A percentile compares a stretch with the other conserved stretches of the same genome.
Evolutionary conservation across 148 eudicot genomes (phyloP).

Genomic region (Nyssa sinensis): DNA sequence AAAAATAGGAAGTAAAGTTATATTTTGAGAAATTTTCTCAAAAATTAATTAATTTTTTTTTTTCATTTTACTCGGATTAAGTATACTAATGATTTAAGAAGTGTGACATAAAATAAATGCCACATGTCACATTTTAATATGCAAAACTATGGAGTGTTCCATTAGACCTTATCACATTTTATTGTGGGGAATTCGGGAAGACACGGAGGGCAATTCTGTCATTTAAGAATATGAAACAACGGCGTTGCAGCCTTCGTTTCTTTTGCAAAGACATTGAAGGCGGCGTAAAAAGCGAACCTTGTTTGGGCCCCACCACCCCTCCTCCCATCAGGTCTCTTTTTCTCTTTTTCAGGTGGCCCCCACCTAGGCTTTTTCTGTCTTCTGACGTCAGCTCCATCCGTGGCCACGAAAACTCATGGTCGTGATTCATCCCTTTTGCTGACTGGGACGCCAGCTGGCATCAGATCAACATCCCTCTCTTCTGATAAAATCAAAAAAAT

Average conservation of each 20-base stretch:
- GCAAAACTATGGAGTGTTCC: too few relatives aligned
- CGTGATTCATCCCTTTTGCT: conserved; percentile 4
- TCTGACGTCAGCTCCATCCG: conserved; percentile 19
- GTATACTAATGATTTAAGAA: too few relatives aligned
- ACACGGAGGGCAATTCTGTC: neutral
- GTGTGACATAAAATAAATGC: too few relatives aligned
- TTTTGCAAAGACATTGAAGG: conserved; percentile 7
- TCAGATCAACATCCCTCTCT: neutral
- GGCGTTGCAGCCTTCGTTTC: neutral
- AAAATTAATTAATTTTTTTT: too few relatives aligned
- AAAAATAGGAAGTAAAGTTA: too few relatives aligned
- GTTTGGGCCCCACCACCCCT: conserved; percentile 4
- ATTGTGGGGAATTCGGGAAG: too few relatives aligned
- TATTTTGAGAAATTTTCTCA: too few relatives aligned
- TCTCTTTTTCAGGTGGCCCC: conserved; percentile 6
- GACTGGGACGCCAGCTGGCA: conserved; percentile 1
- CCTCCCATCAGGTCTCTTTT: neutral
- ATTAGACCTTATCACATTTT: too few relatives aligned
- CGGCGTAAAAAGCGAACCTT: conserved; percentile 25
- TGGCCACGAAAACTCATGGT: conserved; percentile 19
- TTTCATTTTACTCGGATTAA: too few relatives aligned
- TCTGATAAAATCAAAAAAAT: neutral
- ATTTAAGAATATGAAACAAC: neutral
- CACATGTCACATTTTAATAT: too few relatives aligned
- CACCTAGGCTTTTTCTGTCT: neutral